Base-by-base conservation (phyloP, 805 yeast genomes). In the Saccharomycopsis oosterbeekiorum region DNA sequence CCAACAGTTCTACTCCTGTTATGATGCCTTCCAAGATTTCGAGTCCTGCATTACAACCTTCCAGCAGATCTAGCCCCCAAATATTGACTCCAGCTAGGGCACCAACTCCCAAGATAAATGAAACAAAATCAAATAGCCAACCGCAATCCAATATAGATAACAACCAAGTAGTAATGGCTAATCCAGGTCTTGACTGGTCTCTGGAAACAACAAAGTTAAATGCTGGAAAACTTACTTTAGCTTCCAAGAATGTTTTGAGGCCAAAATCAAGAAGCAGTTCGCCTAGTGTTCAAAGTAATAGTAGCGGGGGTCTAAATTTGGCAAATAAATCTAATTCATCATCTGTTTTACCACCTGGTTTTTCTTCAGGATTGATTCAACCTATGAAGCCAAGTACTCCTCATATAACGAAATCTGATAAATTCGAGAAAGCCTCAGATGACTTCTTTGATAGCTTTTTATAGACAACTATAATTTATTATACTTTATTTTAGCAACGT, bases 261-360 rank as follows among this genome's bases (percentile, higher is more conserved):
- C 60, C 59, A 53, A 50, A 53, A 34, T 14, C 41, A 8, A 55
- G 34, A 19, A 39, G 37, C 5, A 4, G 9, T 17, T 15, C 43
- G 1, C 36, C 11, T 37, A 15, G 42, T 24, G 6, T 24, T 14
- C 50, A n/a, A 21, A 21, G n/a, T n/a, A 41, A 37, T 37, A 9
- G 2, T 10, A 39, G 29, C 29, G 40, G 56, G 2, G 56, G 40
- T 53, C 39, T 29, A 26, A 39, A 39, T n/a, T 19, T 37, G 10
- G 14, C 58, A 55, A 26, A 36, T 29, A 62, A 70, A n/a, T 39
- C 55, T 34, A 39, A 19, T 10, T 8, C 21, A 2, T 19, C 19
- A 8, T 6, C 55, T 26, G 17, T 5, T 41, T 66, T 74, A 9
- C 80, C 80, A 19, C 80, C 80, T 1, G 80, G 80, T 5, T 76